phyloP scores from a whole-genome alignment of 164 flowering plant genomes.

The Akebia trifoliata region DNA sequence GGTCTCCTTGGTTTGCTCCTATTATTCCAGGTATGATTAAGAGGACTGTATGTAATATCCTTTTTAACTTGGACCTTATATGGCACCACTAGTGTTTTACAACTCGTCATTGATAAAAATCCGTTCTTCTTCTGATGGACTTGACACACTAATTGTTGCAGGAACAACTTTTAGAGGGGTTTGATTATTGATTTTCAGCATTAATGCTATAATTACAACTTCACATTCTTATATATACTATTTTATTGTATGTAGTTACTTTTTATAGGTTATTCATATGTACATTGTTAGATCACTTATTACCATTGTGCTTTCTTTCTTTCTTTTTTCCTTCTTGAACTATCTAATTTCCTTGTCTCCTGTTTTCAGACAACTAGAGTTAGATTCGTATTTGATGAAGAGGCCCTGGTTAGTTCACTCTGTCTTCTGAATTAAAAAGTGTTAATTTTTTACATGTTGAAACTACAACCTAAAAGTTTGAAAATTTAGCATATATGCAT shows the following conservation, averaged over 20 bases:
- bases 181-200: too few relatives aligned
- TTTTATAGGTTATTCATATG: too few relatives aligned
- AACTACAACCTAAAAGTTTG: not conserved
- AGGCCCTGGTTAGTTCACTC: slow-evolving; percentile 75
- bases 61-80: not conserved
- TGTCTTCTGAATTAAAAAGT: slow-evolving; percentile 2
- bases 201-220: too few relatives aligned
- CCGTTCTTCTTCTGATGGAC: too few relatives aligned
- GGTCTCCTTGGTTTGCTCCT: slow-evolving; percentile 86
- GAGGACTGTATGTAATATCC: not conserved
- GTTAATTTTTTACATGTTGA: not conserved
- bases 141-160: too few relatives aligned
- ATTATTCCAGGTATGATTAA: slow-evolving; percentile 60
- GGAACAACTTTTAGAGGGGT: too few relatives aligned
- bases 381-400: slow-evolving; percentile 79
- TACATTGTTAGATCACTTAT: too few relatives aligned
- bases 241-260: too few relatives aligned
- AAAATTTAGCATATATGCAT: not conserved
- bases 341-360: slow-evolving; percentile 9
- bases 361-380: slow-evolving; percentile 78
- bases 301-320: too few relatives aligned
- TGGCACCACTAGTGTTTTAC: too few relatives aligned
- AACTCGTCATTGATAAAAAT: too few relatives aligned
- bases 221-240: too few relatives aligned
- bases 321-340: not conserved